Evolutionary conservation across 306 rosid species (phyloP).

Genomic region (Boehmeria nivea): DNA sequence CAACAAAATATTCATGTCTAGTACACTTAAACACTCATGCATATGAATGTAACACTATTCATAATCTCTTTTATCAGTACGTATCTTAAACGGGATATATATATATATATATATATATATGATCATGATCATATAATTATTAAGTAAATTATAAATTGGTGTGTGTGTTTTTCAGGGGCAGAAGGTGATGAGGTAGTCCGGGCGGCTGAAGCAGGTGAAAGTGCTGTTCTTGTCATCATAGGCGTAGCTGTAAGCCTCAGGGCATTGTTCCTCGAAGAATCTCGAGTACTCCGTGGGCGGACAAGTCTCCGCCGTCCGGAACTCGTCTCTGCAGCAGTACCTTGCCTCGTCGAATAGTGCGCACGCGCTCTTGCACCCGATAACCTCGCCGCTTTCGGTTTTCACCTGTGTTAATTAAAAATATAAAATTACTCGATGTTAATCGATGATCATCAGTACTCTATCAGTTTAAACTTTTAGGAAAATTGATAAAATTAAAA

Average conservation of each 20-base stretch:
- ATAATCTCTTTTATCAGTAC: too few species aligned
- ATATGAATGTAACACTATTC: too few species aligned
- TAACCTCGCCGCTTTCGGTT: constrained; percentile 10
- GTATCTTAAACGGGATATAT: too few species aligned
- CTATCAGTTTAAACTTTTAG: too few species aligned
- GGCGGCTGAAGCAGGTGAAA: constrained; percentile 16
- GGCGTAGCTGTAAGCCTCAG: constrained; percentile 21
- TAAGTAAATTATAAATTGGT: too few species aligned
- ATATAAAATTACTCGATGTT: too few species aligned
- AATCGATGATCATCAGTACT: too few species aligned
- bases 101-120: too few species aligned
- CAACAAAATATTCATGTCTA: too few species aligned
- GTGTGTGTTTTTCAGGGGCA: constrained; percentile 15
- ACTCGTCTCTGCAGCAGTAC: constrained; percentile 26
- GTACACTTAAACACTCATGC: too few species aligned
- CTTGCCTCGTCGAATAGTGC: constrained; percentile 6
- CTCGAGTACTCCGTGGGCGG: constrained; percentile 10
- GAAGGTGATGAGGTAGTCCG: constrained; percentile 21
- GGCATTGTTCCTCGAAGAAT: constrained; percentile 18
- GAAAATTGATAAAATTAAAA: too few species aligned
- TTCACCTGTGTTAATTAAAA: background rate
- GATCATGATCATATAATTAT: too few species aligned
- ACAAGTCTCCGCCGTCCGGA: background rate
- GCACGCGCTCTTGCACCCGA: constrained; percentile 34
- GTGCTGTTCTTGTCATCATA: constrained; percentile 21